A percentile compares a stretch with the other conserved stretches of the same genome.
phyloP scores from a whole-genome alignment of 352 stramenopile species.

The Phytophthora sp. region DNA sequence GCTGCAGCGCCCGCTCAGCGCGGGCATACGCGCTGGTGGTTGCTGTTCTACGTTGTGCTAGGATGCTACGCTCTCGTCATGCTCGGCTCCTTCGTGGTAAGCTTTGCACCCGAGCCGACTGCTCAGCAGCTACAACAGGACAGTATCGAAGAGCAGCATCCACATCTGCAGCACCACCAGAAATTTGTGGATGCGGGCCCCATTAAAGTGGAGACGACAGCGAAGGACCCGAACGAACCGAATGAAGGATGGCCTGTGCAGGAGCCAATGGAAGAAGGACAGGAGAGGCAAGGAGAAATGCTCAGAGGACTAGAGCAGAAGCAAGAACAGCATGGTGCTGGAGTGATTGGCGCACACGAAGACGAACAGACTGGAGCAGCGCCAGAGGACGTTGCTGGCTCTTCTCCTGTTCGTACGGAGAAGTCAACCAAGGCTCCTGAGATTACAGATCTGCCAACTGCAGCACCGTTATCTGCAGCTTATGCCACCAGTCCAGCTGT shows the following conservation, averaged over 20 bases:
- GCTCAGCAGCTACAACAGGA: slow-evolving; percentile 14
- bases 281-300: background rate
- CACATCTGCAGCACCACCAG: slow-evolving; percentile 3
- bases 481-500: too few species aligned
- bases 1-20: background rate
- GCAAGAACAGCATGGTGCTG: slow-evolving; percentile 8
- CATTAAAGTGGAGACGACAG: slow-evolving; percentile 21
- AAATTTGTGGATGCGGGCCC: slow-evolving; percentile 9
- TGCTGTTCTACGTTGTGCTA: slow-evolving; percentile 40
- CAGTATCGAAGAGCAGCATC: slow-evolving; percentile 4
- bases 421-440: background rate
- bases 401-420: background rate
- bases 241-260: slow-evolving; percentile 29
- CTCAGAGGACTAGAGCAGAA: slow-evolving; percentile 7
- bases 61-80: slow-evolving; percentile 32
- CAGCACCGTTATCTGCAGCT: too few species aligned
- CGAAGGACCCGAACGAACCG: slow-evolving; percentile 16
- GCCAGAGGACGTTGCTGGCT: background rate
- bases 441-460: background rate
- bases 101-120: slow-evolving; percentile 1
- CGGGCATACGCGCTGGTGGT: slow-evolving; percentile 26
- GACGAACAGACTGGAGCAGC: slow-evolving; percentile 3
- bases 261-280: background rate
- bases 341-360: background rate
- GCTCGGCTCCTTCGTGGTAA: slow-evolving; percentile 23